Base-by-base conservation (phyloP, 2,329 filamentous ascomycete genomes). In the Metarhizium humberi region DNA sequence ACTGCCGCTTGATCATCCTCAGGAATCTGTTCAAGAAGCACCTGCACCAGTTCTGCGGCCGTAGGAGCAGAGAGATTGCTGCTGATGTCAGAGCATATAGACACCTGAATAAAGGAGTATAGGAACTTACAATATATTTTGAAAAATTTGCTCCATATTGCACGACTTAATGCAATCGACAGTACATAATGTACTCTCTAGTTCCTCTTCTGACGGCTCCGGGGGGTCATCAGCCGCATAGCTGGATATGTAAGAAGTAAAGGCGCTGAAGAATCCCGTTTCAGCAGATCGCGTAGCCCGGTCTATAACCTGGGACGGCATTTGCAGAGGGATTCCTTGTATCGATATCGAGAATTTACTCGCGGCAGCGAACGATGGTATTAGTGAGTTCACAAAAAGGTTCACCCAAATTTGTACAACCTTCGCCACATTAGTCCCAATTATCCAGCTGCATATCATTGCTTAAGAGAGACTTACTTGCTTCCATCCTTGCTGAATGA, bases 161-260 rank as follows among this genome's bases (percentile, higher is more conserved):
- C 94, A 99, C 48, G 90, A 87, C 62, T 89, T 92, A 46, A 99
- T 85, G 64, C 92, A 99, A 68, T 97, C 94, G 3, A 96, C 88
- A 1, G 94, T 92, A 67, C 89, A 94, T 10, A 99, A 76, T 0
- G 94, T 97, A 67, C 94, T 96, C 65, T 99, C 94, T 34, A 99
- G 79, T 69, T 99, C 94, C 67, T 97, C 92, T 60, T 97, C 91
- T 1, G 94, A 97, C 2, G 94, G 94, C 72, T 99, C 94, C 0
- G 94, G 94, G 13, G 94, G 94, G 66, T 99, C 94, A 69, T 97
- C 94, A 11, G 94, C 95, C 46, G 95, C 94, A 68, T 99, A 97
- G 69, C 92, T 97, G n/a, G 92, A 95, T 36, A 99, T 91, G 65
- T 97, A 99, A 5, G 89, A 95, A 0, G 92, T 95, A 64, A 99